phyloP scores from a whole-genome alignment of 2,329 filamentous ascomycete species.

The Penicillium italicum region DNA sequence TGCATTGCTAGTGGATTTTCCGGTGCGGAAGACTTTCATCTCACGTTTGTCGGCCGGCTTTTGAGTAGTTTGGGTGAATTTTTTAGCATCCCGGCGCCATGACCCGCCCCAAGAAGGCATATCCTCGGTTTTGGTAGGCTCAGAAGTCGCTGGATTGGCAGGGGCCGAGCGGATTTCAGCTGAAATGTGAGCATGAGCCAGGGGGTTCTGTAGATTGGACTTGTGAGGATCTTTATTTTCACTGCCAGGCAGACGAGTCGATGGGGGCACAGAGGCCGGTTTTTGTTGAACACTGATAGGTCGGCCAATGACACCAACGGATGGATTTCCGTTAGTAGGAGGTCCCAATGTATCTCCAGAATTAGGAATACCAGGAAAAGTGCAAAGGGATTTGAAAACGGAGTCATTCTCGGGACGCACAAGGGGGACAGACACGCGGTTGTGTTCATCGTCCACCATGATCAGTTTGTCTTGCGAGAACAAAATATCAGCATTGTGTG shows the following conservation, averaged over 20 bases:
- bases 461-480: constrained; percentile 90
- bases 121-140: constrained; percentile 29
- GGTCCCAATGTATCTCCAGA: neutral
- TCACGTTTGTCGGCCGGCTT: constrained; percentile 50
- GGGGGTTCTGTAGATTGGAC: constrained; percentile 6
- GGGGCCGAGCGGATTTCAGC: neutral
- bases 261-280: constrained; percentile 26
- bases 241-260: constrained; percentile 22
- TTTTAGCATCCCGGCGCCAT: constrained; percentile 56
- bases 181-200: constrained; percentile 7
- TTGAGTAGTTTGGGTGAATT: constrained; percentile 18
- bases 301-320: constrained; percentile 35
- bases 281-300: constrained; percentile 24
- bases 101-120: constrained; percentile 59
- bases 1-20: constrained; percentile 55
- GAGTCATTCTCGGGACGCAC: constrained; percentile 85
- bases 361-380: constrained; percentile 40
- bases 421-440: constrained; percentile 84
- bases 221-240: constrained; percentile 26
- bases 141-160: constrained; percentile 14
- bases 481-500: constrained; percentile 83
- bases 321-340: constrained; percentile 21
- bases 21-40: constrained; percentile 88
- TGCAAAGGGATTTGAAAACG: constrained; percentile 72
- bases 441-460: constrained; percentile 79